Conservation (phyloP, 2,329 filamentous ascomycete species). For the Fusarium paranaense region DNA sequence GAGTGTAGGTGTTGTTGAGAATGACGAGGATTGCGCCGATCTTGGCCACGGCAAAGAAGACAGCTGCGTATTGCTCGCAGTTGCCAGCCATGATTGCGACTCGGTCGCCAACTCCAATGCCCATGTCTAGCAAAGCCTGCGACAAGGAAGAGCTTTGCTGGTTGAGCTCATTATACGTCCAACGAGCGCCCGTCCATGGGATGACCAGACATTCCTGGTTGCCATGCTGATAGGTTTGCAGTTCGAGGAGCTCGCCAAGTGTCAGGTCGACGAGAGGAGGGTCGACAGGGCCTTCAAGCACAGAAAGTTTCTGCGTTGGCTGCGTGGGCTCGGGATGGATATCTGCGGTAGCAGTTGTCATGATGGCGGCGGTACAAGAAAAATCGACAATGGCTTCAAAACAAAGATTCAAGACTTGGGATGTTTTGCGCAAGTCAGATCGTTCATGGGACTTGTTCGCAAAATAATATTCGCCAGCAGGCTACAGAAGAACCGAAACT, state of each 20-base stretch:
- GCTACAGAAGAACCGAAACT: neutral
- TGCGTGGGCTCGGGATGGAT: conserved; percentile 45
- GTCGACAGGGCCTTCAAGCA: conserved; percentile 76
- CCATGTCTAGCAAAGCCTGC: conserved; percentile 74
- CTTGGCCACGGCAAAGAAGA: conserved; percentile 78
- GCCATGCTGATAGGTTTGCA: conserved; percentile 75
- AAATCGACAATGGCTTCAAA: neutral
- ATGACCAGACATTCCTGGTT: conserved; percentile 77
- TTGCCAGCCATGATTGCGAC: conserved; percentile 83
- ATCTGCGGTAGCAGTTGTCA: conserved; percentile 46
- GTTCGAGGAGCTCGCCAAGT: conserved; percentile 76
- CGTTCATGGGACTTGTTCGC: neutral
- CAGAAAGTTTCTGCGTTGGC: conserved; percentile 59
- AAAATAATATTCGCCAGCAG: neutral
- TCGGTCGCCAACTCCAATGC: conserved; percentile 75
- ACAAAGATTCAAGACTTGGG: conserved; percentile 2
- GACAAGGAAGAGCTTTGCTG: conserved; percentile 71
- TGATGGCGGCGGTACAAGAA: conserved; percentile 30
- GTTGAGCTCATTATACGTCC: conserved; percentile 76
- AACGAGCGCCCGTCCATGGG: conserved; percentile 80
- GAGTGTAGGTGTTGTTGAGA: conserved; percentile 85
- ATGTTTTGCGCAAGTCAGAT: neutral
- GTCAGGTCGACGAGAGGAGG: conserved; percentile 78
- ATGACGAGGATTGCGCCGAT: conserved; percentile 79
- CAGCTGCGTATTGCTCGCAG: conserved; percentile 82